Evolutionary conservation across 805 yeast species (phyloP).

Genomic region (Candida nonsorbophila): DNA sequence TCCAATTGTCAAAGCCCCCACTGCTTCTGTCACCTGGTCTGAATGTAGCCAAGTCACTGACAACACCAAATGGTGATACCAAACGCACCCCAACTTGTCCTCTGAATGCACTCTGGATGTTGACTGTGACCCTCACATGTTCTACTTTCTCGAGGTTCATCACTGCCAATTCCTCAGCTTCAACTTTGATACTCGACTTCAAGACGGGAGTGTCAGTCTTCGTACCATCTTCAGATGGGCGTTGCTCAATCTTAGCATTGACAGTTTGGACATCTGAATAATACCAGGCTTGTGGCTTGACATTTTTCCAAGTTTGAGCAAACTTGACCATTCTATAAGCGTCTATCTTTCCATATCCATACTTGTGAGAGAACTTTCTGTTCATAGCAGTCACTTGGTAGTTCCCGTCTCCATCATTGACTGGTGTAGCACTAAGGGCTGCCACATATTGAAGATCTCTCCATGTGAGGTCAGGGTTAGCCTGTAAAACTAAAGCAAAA

Average conservation of each 20-base stretch:
- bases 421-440: constrained; percentile 62
- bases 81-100: constrained; percentile 67
- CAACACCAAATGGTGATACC: constrained; percentile 69
- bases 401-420: constrained; percentile 61
- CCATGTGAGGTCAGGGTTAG: constrained; percentile 89
- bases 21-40: constrained; percentile 54
- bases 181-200: constrained; percentile 34
- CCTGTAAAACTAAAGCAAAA: constrained; percentile 74
- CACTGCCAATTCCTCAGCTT: constrained; percentile 41
- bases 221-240: too few relatives aligned
- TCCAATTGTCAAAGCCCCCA: constrained; percentile 75
- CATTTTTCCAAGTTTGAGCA: constrained; percentile 74
- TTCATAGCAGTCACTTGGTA: constrained; percentile 73
- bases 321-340: constrained; percentile 66
- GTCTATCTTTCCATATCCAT: constrained; percentile 91
- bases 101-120: constrained; percentile 57
- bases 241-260: constrained; percentile 13
- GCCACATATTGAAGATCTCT: constrained; percentile 88
- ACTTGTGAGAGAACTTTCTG: constrained; percentile 71
- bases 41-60: constrained; percentile 66
- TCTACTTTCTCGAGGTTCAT: constrained; percentile 71
- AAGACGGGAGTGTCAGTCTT: constrained; percentile 11
- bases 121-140: constrained; percentile 79
- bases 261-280: constrained; percentile 43
- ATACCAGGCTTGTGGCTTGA: constrained; percentile 89